phyloP scores from a whole-genome alignment of 768 basidiomycete species.

The Filobasidium floriforme region DNA sequence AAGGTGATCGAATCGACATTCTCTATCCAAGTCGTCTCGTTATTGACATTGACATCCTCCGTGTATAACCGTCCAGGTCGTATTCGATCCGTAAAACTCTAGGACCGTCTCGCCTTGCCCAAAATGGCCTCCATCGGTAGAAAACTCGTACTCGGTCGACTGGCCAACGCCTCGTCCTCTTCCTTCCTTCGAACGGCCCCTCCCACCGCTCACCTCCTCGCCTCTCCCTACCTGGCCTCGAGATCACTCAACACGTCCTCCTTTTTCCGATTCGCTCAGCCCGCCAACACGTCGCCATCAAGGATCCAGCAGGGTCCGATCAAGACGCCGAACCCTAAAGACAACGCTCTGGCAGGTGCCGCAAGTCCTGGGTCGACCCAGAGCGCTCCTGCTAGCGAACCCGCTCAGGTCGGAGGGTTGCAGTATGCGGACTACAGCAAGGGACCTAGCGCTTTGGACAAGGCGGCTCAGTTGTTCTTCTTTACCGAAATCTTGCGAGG shows the following conservation, averaged over 20 bases:
- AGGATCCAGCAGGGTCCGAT: slow-evolving; percentile 30
- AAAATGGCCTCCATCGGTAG: slow-evolving; percentile 8
- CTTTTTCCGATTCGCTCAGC: slow-evolving; percentile 29
- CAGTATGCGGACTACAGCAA: slow-evolving; percentile 43
- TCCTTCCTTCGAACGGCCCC: neutral
- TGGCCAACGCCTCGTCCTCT: slow-evolving; percentile 11
- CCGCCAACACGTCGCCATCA: slow-evolving; percentile 28
- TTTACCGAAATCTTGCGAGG: slow-evolving; percentile 97
- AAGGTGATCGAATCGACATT: neutral
- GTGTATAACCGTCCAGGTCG: too few relatives aligned
- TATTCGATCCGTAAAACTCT: too few relatives aligned
- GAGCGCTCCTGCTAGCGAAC: slow-evolving; percentile 17
- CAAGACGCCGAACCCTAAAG: slow-evolving; percentile 32
- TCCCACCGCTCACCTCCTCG: neutral
- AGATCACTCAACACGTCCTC: slow-evolving; percentile 13
- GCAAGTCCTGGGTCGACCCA: slow-evolving; percentile 25
- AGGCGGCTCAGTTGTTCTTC: slow-evolving; percentile 93
- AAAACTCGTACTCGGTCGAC: slow-evolving; percentile 8
- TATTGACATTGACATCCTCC: too few relatives aligned
- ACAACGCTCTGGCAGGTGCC: slow-evolving; percentile 22
- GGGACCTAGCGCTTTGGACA: slow-evolving; percentile 87
- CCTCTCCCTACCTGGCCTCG: slow-evolving; percentile 5
- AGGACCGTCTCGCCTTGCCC: neutral
- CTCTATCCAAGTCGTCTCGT: neutral
- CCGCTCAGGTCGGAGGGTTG: slow-evolving; percentile 24